Conservation (phyloP, 768 basidiomycete genomes). For the Tylopilus vinaceipallidus region DNA sequence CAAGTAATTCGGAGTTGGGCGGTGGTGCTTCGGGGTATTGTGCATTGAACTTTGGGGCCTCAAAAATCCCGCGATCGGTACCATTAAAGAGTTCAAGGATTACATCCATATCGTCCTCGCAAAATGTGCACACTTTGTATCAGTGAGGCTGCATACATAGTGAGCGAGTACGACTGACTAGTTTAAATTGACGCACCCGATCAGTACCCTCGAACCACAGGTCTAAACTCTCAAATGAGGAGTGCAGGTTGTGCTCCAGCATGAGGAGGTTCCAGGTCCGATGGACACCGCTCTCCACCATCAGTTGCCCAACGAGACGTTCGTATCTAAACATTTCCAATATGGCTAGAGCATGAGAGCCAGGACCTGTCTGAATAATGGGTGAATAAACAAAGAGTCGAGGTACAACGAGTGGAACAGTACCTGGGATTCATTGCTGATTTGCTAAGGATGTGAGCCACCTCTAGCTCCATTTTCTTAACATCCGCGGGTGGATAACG, state of each 20-base stretch:
- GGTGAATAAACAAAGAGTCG: background rate
- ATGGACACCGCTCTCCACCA: background rate
- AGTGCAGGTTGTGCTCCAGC: background rate
- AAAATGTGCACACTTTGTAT: background rate
- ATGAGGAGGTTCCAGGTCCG: background rate
- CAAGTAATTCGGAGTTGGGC: background rate
- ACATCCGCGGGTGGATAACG: background rate
- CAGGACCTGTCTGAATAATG: background rate
- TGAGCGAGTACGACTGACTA: background rate
- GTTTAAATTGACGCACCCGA: background rate
- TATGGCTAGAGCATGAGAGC: background rate
- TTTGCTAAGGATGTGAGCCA: background rate
- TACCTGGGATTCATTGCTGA: background rate
- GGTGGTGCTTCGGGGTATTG: background rate
- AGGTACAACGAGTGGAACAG: background rate
- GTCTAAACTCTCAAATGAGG: background rate
- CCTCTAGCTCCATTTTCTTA: background rate
- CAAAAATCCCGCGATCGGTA: background rate
- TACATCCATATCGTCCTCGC: background rate
- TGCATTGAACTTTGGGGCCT: background rate
- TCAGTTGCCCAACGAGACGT: background rate
- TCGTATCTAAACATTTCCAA: background rate
- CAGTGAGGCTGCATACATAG: background rate
- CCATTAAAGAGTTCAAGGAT: background rate
- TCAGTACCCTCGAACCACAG: background rate